Conservation (phyloP, 164 flowering plant genomes). For the Malania oleifera region DNA sequence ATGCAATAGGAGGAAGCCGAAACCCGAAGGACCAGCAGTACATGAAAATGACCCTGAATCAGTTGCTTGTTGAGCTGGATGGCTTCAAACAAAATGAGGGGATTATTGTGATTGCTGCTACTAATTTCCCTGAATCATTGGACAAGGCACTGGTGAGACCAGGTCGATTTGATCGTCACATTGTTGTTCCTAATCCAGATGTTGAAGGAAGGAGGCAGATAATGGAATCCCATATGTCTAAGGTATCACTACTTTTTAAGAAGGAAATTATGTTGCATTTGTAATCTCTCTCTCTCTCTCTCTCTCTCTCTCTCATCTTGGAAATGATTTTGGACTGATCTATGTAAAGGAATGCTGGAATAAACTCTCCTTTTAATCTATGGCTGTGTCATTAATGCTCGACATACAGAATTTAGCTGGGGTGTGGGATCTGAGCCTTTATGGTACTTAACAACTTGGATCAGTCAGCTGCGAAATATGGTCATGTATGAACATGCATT, state of each 20-base stretch:
- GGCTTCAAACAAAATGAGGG: slow-evolving; percentile 99
- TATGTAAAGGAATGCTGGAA: no score
- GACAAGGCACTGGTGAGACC: slow-evolving; percentile 97
- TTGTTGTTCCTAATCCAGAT: slow-evolving; percentile 97
- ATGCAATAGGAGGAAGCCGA: slow-evolving; percentile 97
- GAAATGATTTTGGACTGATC: no score
- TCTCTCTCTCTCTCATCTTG: no score
- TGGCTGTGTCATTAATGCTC: no score
- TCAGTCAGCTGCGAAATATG: no score
- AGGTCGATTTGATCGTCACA: slow-evolving; percentile 90
- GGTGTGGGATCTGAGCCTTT: no score
- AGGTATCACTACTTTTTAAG: slow-evolving; percentile 38
- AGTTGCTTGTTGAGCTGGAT: slow-evolving; percentile 93
- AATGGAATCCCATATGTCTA: slow-evolving; percentile 86
- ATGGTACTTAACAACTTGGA: no score
- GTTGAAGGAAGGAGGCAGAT: slow-evolving; percentile 96
- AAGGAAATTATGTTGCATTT: no score
- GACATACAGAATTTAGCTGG: no score
- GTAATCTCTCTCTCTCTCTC: no score
- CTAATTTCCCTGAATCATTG: slow-evolving; percentile 91
- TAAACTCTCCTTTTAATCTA: no score
- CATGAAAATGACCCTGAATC: slow-evolving; percentile 98
- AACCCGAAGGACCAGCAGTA: slow-evolving; percentile 92
- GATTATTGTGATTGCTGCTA: slow-evolving; percentile 94
- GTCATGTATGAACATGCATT: no score